Evolutionary conservation across 2,329 filamentous ascomycete genomes (phyloP).

Genomic region (Fusarium phyllophilum): DNA sequence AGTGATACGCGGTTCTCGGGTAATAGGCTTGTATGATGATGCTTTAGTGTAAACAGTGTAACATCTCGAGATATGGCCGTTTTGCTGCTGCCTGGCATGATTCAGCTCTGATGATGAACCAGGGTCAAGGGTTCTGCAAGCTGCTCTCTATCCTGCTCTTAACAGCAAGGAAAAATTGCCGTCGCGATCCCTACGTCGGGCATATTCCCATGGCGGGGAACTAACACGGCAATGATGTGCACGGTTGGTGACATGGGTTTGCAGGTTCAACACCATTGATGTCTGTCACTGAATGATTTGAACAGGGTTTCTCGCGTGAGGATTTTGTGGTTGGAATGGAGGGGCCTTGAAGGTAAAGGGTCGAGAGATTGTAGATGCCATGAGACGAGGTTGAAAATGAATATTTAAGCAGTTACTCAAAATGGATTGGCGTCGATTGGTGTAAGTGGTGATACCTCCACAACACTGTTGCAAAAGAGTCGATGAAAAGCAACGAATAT

Average conservation of each 20-base stretch:
- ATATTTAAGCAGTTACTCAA: not conserved
- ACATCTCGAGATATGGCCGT: not conserved
- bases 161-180: not conserved
- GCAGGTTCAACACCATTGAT: not conserved
- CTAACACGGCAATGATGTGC: constrained; percentile 22
- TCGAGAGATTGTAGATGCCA: not conserved
- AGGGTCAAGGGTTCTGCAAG: not conserved
- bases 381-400: not conserved
- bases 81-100: constrained; percentile 35
- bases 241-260: not conserved
- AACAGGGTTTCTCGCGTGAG: not conserved
- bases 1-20: not conserved
- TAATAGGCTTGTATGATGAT: not conserved
- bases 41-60: not conserved
- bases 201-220: not conserved
- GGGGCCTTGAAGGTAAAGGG: not conserved
- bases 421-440: not conserved
- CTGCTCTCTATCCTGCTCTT: not conserved
- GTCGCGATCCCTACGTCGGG: not conserved
- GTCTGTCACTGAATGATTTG: not conserved
- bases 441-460: not conserved
- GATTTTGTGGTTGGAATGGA: constrained; percentile 5
- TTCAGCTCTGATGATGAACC: not conserved
- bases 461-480: no score
- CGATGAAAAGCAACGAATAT: no score